phyloP scores from a whole-genome alignment of 345 rosid genomes.

The Bretschneidera sinensis region DNA sequence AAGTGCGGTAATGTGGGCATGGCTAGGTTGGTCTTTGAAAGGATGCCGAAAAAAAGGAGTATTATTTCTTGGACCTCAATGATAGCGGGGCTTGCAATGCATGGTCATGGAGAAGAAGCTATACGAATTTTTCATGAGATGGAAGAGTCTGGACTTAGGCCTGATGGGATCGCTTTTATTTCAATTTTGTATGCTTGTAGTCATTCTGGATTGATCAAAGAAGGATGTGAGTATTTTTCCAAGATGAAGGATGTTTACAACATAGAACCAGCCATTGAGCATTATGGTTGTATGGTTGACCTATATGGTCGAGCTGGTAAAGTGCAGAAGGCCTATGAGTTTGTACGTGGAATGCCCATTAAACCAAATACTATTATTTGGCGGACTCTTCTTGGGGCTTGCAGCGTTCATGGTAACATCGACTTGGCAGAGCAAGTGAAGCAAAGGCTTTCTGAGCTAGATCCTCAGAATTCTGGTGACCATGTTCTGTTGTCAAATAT shows the following conservation, averaged over 20 bases:
- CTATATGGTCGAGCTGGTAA: slow-evolving; percentile 51
- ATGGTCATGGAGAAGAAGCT: slow-evolving; percentile 54
- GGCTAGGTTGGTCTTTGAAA: slow-evolving; percentile 45
- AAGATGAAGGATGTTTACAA: slow-evolving; percentile 35
- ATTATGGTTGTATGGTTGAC: slow-evolving; percentile 59
- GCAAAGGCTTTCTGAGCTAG: slow-evolving; percentile 38
- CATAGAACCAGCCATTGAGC: slow-evolving; percentile 47
- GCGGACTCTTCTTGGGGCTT: slow-evolving; percentile 55
- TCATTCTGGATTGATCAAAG: slow-evolving; percentile 59
- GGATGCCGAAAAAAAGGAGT: slow-evolving; percentile 30
- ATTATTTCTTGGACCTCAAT: slow-evolving; percentile 55
- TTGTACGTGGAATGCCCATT: slow-evolving; percentile 46
- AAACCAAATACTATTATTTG: slow-evolving; percentile 44
- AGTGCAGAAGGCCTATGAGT: slow-evolving; percentile 37
- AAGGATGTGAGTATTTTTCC: slow-evolving; percentile 42
- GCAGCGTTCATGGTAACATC: slow-evolving; percentile 48
- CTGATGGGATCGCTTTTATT: slow-evolving; percentile 50
- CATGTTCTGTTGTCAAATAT: slow-evolving; percentile 51
- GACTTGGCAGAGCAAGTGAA: slow-evolving; percentile 54
- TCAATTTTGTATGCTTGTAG: slow-evolving; percentile 55
- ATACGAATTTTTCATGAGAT: slow-evolving; percentile 35
- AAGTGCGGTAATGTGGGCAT: slow-evolving; percentile 53
- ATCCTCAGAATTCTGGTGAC: slow-evolving; percentile 40
- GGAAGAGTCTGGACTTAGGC: slow-evolving; percentile 32
- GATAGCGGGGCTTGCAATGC: slow-evolving; percentile 52